Percentiles rank a stretch among this genome's conserved stretches.
Evolutionary conservation across 1,284 basidiomycete genomes (phyloP).

Genomic region (Ustanciosporium gigantosporum): DNA sequence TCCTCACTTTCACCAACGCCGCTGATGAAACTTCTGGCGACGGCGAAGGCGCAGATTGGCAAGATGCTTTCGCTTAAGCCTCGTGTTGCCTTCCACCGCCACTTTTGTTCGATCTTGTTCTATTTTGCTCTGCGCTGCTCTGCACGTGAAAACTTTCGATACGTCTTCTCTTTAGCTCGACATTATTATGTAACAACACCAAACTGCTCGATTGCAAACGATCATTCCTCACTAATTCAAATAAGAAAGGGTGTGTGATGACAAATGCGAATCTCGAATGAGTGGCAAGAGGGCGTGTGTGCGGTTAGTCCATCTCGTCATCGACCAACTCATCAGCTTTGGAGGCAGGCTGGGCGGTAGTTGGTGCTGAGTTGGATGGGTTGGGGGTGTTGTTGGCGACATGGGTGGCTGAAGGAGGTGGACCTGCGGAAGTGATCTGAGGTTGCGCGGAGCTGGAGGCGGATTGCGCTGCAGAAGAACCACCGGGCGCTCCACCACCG

Average conservation of each 20-base stretch:
- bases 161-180: too few relatives aligned
- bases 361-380: background rate
- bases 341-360: background rate
- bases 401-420: slow-evolving; percentile 3
- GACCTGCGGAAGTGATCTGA: slow-evolving; percentile 8
- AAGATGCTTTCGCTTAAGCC: slow-evolving; percentile 50
- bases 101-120: too few relatives aligned
- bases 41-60: slow-evolving; percentile 46
- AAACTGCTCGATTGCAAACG: too few relatives aligned
- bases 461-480: background rate
- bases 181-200: too few relatives aligned
- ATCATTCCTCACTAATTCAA: too few relatives aligned
- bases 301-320: slow-evolving; percentile 39
- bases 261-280: too few relatives aligned
- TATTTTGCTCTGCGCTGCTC: too few relatives aligned
- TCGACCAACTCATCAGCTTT: slow-evolving; percentile 32
- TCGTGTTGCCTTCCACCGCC: background rate
- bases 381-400: background rate
- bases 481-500: slow-evolving; percentile 1
- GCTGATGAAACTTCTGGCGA: slow-evolving; percentile 16
- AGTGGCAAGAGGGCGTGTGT: background rate
- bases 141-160: too few relatives aligned
- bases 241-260: too few relatives aligned
- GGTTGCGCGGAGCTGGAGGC: too few relatives aligned
- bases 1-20: slow-evolving; percentile 53